Conservation (phyloP, 108 stramenopile genomes). For the Pseudonitzschia pungens region DNA sequence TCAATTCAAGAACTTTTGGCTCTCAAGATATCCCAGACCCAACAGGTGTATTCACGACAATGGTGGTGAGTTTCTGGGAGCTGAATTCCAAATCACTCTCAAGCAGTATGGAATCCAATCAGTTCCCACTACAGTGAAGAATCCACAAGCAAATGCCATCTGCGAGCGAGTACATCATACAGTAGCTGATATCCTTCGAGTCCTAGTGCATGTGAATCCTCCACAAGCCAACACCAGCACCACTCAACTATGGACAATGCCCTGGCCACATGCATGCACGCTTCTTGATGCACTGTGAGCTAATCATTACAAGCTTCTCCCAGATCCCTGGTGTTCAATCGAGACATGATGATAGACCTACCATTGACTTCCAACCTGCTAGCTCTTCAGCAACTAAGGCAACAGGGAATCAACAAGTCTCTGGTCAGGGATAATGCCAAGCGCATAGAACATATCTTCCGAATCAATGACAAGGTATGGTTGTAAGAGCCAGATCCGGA, state of each 20-base stretch:
- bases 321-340: conserved; percentile 34
- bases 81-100: conserved; percentile 35
- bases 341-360: conserved; percentile 28
- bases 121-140: conserved; percentile 29
- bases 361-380: no score
- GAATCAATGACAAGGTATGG: conserved; percentile 13
- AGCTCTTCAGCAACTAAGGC: no score
- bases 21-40: conserved; percentile 45
- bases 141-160: conserved; percentile 45
- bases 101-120: conserved; percentile 26
- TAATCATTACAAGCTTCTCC: conserved; percentile 27
- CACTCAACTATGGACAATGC: conserved; percentile 29
- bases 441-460: not conserved
- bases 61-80: conserved; percentile 43
- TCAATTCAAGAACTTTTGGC: conserved; percentile 42
- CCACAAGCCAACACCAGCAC: conserved; percentile 23
- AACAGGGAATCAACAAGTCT: no score
- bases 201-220: conserved; percentile 15
- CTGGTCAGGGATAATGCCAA: no score
- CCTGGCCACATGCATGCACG: conserved; percentile 31
- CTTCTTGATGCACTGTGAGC: conserved; percentile 17
- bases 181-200: conserved; percentile 29
- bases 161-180: conserved; percentile 49
- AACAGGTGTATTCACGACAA: conserved; percentile 33
- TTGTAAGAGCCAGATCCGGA: conserved; percentile 17